phyloP scores from a whole-genome alignment of 306 rosid genomes.

The Rosa lucieae region DNA sequence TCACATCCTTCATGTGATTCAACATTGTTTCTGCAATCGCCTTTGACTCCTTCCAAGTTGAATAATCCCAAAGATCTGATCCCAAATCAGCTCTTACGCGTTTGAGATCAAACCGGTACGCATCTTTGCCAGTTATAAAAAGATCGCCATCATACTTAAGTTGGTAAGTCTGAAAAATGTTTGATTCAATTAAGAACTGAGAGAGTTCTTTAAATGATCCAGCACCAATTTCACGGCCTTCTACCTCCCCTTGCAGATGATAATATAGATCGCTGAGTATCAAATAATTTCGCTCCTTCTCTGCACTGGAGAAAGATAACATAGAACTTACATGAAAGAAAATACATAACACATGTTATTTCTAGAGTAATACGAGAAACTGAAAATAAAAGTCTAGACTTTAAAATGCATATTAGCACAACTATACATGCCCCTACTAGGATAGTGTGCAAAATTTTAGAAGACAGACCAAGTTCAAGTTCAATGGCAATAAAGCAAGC shows the following conservation, averaged over 20 bases:
- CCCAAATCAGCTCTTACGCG: constrained; percentile 70
- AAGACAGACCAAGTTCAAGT: constrained; percentile 3
- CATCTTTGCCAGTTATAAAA: constrained; percentile 43
- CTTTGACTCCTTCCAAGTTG: constrained; percentile 74
- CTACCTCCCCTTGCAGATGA: constrained; percentile 93
- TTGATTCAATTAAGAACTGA: constrained; percentile 58
- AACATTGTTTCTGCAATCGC: constrained; percentile 71
- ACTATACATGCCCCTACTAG: not conserved
- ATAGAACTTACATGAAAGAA: not conserved
- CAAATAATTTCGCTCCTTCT: constrained; percentile 63
- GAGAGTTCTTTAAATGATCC: constrained; percentile 87
- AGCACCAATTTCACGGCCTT: constrained; percentile 73
- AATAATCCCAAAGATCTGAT: constrained; percentile 72
- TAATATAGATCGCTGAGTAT: constrained; percentile 85
- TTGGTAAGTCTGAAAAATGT: constrained; percentile 50
- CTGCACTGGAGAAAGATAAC: constrained; percentile 58
- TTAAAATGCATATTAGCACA: not conserved
- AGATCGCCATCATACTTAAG: constrained; percentile 52
- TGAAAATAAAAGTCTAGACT: not conserved
- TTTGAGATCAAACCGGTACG: constrained; percentile 60
- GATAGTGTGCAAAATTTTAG: constrained; percentile 1
- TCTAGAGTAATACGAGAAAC: not conserved
- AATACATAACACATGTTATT: not conserved
- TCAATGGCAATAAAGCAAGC: constrained; percentile 2
- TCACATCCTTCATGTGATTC: constrained; percentile 61